A percentile compares a stretch with the other conserved stretches of the same genome.
phyloP scores from a whole-genome alignment of 2,329 filamentous ascomycete species.

The Didymella sp. region DNA sequence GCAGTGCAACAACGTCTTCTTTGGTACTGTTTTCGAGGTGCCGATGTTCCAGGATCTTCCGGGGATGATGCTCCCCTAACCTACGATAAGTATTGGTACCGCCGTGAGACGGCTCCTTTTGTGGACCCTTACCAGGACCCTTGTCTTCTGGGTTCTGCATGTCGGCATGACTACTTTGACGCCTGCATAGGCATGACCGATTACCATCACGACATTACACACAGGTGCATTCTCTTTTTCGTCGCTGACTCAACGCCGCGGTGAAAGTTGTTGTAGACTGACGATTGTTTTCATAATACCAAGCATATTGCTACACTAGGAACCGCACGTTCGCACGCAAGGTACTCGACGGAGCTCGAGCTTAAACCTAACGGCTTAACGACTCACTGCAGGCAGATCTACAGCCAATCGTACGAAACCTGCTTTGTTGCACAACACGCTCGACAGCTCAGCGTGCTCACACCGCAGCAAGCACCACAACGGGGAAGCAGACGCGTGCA shows the following conservation, averaged over 20 bases:
- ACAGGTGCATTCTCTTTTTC: neutral
- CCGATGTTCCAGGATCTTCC: slow-evolving; percentile 14
- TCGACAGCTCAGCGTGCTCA: slow-evolving; percentile 25
- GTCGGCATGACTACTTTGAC: slow-evolving; percentile 15
- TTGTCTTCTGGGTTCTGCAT: slow-evolving; percentile 5
- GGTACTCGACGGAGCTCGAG: slow-evolving; percentile 1
- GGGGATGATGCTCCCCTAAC: slow-evolving; percentile 12
- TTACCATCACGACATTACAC: slow-evolving; percentile 11
- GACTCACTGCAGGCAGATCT: neutral
- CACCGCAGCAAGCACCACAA: slow-evolving; percentile 31
- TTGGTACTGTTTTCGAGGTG: slow-evolving; percentile 7
- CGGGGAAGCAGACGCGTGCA: slow-evolving; percentile 24
- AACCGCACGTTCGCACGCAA: neutral
- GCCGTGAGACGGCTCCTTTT: slow-evolving; percentile 16
- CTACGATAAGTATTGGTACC: slow-evolving; percentile 16
- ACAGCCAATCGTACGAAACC: slow-evolving; percentile 17
- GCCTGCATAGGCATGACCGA: slow-evolving; percentile 16
- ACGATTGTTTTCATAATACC: neutral
- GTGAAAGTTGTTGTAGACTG: neutral
- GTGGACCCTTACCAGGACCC: slow-evolving; percentile 12
- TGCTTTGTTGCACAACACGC: slow-evolving; percentile 18
- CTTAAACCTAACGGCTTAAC: neutral
- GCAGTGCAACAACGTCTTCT: slow-evolving; percentile 3
- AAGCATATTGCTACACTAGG: neutral
- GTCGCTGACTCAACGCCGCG: slow-evolving; percentile 2